phyloP scores from a whole-genome alignment of 225 moss, liverwort and hornwort genomes.

The Antitrichia curtipendula region DNA sequence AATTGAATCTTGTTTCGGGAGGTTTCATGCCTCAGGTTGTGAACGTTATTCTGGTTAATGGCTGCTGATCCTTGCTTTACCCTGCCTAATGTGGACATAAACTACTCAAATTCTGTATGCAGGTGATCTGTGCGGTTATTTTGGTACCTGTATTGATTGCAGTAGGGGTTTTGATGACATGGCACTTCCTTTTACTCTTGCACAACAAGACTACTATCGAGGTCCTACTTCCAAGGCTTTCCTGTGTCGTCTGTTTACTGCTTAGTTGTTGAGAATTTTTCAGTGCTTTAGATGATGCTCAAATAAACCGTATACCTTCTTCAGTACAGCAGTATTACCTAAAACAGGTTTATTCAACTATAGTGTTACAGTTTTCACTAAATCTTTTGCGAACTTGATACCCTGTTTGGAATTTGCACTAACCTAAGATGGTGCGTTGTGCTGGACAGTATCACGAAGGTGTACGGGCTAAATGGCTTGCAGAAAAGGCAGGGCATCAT shows the following conservation, averaged over 20 bases:
- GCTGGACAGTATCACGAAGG: constrained; percentile 87
- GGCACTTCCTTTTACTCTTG: constrained; percentile 79
- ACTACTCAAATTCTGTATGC: background rate
- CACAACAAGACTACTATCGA: constrained; percentile 98
- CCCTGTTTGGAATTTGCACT: background rate
- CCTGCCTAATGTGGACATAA: background rate
- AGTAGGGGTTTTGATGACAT: constrained; percentile 73
- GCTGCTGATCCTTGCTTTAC: background rate
- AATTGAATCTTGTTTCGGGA: background rate
- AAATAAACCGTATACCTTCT: background rate
- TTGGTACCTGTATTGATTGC: constrained; percentile 74
- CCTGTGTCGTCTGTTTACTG: background rate
- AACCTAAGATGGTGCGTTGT: background rate
- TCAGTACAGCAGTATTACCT: background rate
- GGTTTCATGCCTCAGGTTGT: background rate
- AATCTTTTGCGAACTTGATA: background rate
- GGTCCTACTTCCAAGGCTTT: constrained; percentile 20
- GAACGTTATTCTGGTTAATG: background rate
- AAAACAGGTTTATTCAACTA: background rate
- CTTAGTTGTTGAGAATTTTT: background rate
- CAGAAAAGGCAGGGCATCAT: constrained; percentile 82
- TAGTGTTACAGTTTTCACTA: background rate
- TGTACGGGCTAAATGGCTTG: constrained; percentile 92
- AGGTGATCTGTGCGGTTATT: constrained; percentile 75
- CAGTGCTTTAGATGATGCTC: background rate